Base-by-base conservation (phyloP, 2,329 filamentous ascomycete species). In the Paramyrothecium sp. region DNA sequence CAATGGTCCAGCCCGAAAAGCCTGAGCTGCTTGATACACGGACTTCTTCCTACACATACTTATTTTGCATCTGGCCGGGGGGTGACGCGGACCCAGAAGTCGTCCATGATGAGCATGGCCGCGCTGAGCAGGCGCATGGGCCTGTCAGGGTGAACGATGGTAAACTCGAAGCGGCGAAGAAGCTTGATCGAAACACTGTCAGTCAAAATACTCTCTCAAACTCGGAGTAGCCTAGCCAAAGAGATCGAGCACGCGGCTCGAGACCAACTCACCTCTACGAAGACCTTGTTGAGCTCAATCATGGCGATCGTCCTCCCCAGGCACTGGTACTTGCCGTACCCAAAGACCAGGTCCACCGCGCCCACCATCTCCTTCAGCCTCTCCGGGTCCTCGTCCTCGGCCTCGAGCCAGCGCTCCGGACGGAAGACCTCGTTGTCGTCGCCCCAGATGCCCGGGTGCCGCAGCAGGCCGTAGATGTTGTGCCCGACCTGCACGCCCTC, bases 231-330 rank as follows among this genome's bases (percentile, higher is more conserved):
- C 5, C 2, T 12, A 3, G n/a, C 13, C 8, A 1, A 10, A 1
- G 26, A 30, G 26, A 10, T 10, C 26, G 26, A 10, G 26, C 26
- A 4, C 4, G 26, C 26, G 26, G 26, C 26, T 44, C 13, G 38
- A 59, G 17, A 58, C 47, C 55, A 54, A 48, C 67, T 55, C 51
- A 76, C 74, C 70, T 81, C 77, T 20, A 78, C 74, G 33, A 75
- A 67, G 2, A 72, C 53, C 65, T 73, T 73, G 47, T 75, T 74
- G 54, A 77, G 22, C 60, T 78, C 74, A 62, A 78, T 71, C 10
- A 71, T 53, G 1, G 76, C 74, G 22, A 78, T 66, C 0, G 68
- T 69, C 3, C 71, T 68, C 1, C 76, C 76, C 13, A 77, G 58
- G 48, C 76, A 78, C 47, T 69, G 66, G 67, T 71, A 77, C 3